Percentiles rank a stretch among this genome's conserved stretches.
Conservation (phyloP, 768 basidiomycete species). For the Amanita rimosa region DNA sequence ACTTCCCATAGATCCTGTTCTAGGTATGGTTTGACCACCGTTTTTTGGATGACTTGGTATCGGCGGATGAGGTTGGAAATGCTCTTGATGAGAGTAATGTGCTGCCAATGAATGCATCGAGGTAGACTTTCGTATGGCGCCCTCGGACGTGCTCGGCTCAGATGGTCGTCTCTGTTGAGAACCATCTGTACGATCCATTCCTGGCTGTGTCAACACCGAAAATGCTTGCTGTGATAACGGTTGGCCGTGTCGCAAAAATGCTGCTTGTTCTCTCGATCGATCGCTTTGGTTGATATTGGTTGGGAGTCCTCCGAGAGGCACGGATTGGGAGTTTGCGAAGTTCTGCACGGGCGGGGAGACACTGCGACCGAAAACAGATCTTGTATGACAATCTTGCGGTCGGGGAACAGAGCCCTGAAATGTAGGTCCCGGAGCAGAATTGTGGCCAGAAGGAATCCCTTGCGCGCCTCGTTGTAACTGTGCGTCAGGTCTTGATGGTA, state of each 20-base stretch:
- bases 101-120: constrained; percentile 50
- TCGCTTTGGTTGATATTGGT: neutral
- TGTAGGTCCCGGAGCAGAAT: constrained; percentile 11
- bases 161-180: constrained; percentile 31
- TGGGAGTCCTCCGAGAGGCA: neutral
- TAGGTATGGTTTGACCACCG: constrained; percentile 17
- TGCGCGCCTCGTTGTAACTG: constrained; percentile 19
- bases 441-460: constrained; percentile 14
- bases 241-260: neutral
- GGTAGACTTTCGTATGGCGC: constrained; percentile 34
- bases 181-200: neutral
- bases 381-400: neutral
- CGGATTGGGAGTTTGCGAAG: neutral
- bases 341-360: neutral
- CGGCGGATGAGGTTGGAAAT: constrained; percentile 24
- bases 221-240: neutral
- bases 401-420: constrained; percentile 10
- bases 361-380: neutral
- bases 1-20: constrained; percentile 27
- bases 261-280: neutral
- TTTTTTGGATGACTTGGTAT: constrained; percentile 27
- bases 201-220: neutral
- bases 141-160: constrained; percentile 28
- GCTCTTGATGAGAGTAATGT: constrained; percentile 36
- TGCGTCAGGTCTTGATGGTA: constrained; percentile 16